Base-by-base conservation (phyloP, 106 monocot species). In the Amphibolis antarctica region DNA sequence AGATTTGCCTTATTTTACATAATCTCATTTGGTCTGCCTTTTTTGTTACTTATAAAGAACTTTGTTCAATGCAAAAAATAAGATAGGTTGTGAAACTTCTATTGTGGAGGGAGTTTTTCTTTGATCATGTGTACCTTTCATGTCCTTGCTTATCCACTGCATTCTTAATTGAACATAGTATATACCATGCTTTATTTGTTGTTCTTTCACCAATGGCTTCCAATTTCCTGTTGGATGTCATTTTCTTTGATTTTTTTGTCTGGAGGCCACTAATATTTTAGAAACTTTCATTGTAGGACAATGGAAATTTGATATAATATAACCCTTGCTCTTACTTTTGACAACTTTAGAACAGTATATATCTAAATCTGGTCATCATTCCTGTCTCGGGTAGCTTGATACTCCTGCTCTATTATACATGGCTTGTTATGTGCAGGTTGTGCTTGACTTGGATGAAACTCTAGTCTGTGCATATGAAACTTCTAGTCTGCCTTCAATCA, bases 401-500 rank as follows among this genome's bases (percentile, higher is more conserved):
- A 48, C 42, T 12, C 18, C 10, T 12, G 5, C 1, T 59, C 30
- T n/a, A 59, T 29, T 28, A 22, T 12, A 11, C 36, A 36, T 4
- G 36, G 7, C 54, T 64, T 2, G 11, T 20, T 49, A 18, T 67
- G 20, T 75, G 66, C 75, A 93, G 92, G 75, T 93, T 19, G 93
- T 88, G 22, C 83, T 93, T 9, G 93, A 93, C 69, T 79, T 93
- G 69, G 88, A 93, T 76, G 93, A 93, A 69, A 93, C 93, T 53
- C 80, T 93, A 64, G 93, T 93, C 55, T 88, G 88, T 69, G 93
- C 93, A 67, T 93, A 88, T 53, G 88, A 93, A 70, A 76, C 88
- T 50, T 85, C 85, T 53, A 85, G 83, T 66, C 64, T 93, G 53
- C 82, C 93, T 47, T 42, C 70, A 60, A 61, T 79, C 52, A 69